Evolutionary conservation across 2,329 filamentous ascomycete genomes (phyloP), one percentile per base, ranked within the genome.

Genomic region (Lasiodiplodia sp.): DNA sequence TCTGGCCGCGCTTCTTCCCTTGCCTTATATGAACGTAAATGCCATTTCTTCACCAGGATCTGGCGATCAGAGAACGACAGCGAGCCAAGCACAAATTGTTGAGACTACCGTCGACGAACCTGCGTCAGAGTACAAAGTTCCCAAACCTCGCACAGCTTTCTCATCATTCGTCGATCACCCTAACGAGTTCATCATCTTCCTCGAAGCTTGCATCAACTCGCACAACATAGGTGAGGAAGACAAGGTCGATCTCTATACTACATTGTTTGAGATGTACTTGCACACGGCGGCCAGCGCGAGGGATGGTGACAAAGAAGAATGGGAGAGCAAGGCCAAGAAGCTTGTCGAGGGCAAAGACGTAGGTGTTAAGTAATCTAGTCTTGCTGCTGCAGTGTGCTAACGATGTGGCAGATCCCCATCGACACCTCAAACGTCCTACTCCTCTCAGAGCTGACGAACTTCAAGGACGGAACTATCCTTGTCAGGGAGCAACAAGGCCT

Each of bases 181-280:
- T 0, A 88, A 94, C 69, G 90, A 97, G 75, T 98, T 99, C 74
- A 95, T 98, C 71, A 84, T 89, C 18, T 99, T 99, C 77, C 85
- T 99, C 0, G 95, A 99, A 80, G 93, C 94, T 5, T 94, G 95
- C 70, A 87, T 97, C 5, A 83, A 90, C 62, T 90, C 94, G 69
- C 84, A 89, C 23, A 86, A 87, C 25, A 80, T 97, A n/a, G 89
- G 88, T 23, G 85, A 92, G 44, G 86, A 89, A 10, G 92, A 97
- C 76, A 92, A 90, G 71, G 87, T 91, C 1, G 96, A 99, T 78
- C 85, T 99, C 18, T 96, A 96, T 76, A 98, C 95, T 0, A 97
- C 96, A 0, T 80, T 99, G 16, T 98, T 99, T 76, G 96, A 99
- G 79, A 98, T 99, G 92, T 99, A 98, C 76, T 84, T 99, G 10